Percentiles rank a stretch among this genome's conserved stretches.
Conservation (phyloP, 768 basidiomycete genomes). For the Boletus patriciae region DNA sequence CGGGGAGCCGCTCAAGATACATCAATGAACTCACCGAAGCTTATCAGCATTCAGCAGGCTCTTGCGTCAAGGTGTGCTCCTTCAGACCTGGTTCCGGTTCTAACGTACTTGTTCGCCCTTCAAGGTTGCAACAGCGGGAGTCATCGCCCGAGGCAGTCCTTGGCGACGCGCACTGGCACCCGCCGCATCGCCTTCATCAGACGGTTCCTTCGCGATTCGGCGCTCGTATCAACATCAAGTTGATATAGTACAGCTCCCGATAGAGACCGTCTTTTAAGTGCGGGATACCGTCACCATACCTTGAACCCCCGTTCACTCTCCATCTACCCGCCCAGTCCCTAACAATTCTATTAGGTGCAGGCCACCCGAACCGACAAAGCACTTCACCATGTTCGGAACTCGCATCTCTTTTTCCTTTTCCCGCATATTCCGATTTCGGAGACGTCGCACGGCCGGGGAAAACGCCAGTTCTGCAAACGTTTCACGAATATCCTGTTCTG, state of each 20-base stretch:
- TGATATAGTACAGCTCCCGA: constrained; percentile 5
- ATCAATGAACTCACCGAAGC: no score
- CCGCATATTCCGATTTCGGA: constrained; percentile 20
- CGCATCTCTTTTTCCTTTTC: constrained; percentile 16
- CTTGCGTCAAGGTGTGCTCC: neutral
- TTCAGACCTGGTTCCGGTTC: neutral
- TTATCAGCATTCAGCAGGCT: neutral
- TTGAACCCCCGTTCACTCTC: neutral
- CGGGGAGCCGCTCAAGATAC: no score
- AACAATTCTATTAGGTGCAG: constrained; percentile 12
- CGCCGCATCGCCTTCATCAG: neutral
- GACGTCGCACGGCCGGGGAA: constrained; percentile 7
- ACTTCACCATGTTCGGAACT: constrained; percentile 11
- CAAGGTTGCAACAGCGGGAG: neutral
- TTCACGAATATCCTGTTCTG: neutral
- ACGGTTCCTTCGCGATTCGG: no score
- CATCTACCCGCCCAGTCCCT: neutral
- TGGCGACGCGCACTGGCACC: neutral
- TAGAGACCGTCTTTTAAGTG: constrained; percentile 3
- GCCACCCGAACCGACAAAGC: constrained; percentile 5
- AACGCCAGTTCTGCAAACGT: neutral
- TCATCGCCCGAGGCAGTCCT: neutral
- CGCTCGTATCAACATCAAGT: neutral
- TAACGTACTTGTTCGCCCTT: neutral
- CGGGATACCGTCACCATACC: neutral